Base-by-base conservation (phyloP, 2,329 filamentous ascomycete genomes). In the Cladophialophora chaetospira region DNA sequence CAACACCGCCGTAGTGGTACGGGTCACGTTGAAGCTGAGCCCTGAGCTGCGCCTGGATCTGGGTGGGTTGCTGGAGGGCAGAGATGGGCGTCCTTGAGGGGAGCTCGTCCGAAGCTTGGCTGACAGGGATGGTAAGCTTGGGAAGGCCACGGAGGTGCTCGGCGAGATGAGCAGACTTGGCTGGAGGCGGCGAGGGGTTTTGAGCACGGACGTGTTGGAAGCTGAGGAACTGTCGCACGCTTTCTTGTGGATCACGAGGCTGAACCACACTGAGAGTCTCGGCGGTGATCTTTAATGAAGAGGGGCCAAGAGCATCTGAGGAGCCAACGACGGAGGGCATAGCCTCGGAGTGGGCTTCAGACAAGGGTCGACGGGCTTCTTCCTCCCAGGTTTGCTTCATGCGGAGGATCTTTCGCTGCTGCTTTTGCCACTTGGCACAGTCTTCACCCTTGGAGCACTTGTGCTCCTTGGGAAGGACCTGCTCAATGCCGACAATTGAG, bases 401-500 rank as follows among this genome's bases (percentile, higher is more conserved):
- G 23, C 85, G 83, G 40, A 88, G 83, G 45, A 96, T 83, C 71
- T 89, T 82, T 29, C 85, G 83, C 71, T 96, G 88, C 69, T 93
- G 88, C 70, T 87, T 90, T 71, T 82, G 84, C 82, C 83, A 96
- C 71, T 91, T 95, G 46, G 84, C 79, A 73, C 92, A 96, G 65
- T 88, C 86, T 72, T 94, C 89, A 43, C 92, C 92, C 72, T 95
- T 96, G 43, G 85, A 84, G 75, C 92, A 97, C 55, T 82, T 82
- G 73, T 96, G 92, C 13, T 87, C 84, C 74, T 90, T 92, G 4
- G 91, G 91, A 53, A 96, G 81, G 52, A 94, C 77, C 72, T 96
- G 90, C 74, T 96, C 91, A 62, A 96, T 96, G 25, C 88, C 91
- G 29, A 96, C 91, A 65, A 96, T 96, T 0, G 91, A 96, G 3